Percentiles rank a stretch among this genome's conserved stretches.
Conservation (phyloP, 768 basidiomycete genomes). For the Termitomyces sp. region DNA sequence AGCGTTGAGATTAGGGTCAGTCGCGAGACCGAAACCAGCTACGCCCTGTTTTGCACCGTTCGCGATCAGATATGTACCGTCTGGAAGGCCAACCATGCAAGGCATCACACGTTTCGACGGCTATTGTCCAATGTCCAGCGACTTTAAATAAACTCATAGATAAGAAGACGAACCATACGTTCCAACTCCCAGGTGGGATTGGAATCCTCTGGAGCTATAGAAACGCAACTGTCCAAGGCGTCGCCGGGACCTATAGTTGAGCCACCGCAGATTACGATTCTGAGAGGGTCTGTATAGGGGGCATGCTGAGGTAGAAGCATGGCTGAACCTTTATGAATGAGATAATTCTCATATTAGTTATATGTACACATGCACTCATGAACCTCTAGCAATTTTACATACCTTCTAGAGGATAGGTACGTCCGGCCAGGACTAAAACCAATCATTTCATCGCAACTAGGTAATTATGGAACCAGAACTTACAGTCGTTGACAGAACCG, state of each 20-base stretch:
- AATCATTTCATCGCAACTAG: neutral
- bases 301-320: constrained; percentile 65
- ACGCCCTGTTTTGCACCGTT: constrained; percentile 70
- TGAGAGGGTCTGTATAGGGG: constrained; percentile 71
- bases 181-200: constrained; percentile 69
- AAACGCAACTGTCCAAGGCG: constrained; percentile 66
- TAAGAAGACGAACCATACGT: constrained; percentile 57
- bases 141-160: neutral
- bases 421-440: constrained; percentile 52
- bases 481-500: constrained; percentile 64
- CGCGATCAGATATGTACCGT: constrained; percentile 72
- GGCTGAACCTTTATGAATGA: constrained; percentile 35
- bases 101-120: constrained; percentile 73
- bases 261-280: constrained; percentile 72
- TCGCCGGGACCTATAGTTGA: constrained; percentile 51
- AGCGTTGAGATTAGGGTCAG: constrained; percentile 57
- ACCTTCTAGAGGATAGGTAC: constrained; percentile 75
- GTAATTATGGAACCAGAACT: constrained; percentile 6
- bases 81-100: constrained; percentile 66
- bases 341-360: neutral
- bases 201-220: constrained; percentile 56
- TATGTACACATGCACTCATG: neutral
- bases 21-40: constrained; percentile 70
- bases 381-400: neutral
- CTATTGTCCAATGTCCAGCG: constrained; percentile 25